phyloP scores from a whole-genome alignment of 75 land plant genomes.

The Isoetes taiwanensis region DNA sequence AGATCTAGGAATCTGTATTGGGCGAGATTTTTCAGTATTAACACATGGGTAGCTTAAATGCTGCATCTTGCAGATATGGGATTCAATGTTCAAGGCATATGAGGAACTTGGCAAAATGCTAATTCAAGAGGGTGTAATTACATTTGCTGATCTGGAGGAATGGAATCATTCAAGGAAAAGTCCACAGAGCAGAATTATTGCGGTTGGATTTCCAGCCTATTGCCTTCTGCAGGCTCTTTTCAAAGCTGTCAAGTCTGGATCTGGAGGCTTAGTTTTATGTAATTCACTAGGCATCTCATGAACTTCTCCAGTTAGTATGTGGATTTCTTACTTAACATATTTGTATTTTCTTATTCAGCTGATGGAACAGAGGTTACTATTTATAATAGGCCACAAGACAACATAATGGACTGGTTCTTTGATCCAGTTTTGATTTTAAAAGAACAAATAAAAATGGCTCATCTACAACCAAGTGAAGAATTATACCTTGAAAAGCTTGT shows the following conservation, averaged over 20 bases:
- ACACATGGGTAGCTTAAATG: neutral
- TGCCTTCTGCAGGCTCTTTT: constrained; percentile 46
- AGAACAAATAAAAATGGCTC: constrained; percentile 48
- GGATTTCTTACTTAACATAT: neutral
- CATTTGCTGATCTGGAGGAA: constrained; percentile 42
- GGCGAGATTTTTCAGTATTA: neutral
- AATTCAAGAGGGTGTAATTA: constrained; percentile 44
- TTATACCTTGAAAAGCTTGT: constrained; percentile 41
- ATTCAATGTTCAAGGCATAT: constrained; percentile 56
- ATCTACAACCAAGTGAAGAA: constrained; percentile 39
- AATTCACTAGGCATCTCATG: too few species aligned
- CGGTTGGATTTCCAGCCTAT: constrained; percentile 56
- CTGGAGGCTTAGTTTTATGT: constrained; percentile 58
- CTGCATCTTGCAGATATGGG: constrained; percentile 47
- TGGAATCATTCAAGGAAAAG: constrained; percentile 33
- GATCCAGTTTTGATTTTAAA: constrained; percentile 57
- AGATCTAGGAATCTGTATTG: neutral
- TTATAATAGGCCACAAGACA: constrained; percentile 46
- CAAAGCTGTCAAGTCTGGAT: constrained; percentile 48
- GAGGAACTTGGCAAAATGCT: constrained; percentile 45
- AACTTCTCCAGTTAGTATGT: neutral
- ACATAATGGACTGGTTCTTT: constrained; percentile 61
- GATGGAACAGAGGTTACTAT: constrained; percentile 45
- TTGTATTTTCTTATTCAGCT: too few species aligned
- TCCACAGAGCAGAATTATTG: constrained; percentile 45